Base-by-base conservation (phyloP, 345 rosid genomes). In the Nasturtium officinale region DNA sequence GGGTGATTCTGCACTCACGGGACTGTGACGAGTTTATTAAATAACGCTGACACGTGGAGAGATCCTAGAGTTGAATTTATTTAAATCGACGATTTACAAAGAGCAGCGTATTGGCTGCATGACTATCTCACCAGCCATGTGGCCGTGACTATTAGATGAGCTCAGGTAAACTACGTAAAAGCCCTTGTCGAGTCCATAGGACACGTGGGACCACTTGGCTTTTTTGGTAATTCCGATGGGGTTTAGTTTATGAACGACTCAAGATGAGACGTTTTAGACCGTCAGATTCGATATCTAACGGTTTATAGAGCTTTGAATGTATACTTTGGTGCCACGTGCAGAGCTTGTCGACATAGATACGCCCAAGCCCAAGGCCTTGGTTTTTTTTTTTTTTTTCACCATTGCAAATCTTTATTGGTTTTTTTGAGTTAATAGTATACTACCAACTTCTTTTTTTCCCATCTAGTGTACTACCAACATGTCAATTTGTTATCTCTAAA, bases 71-170 rank as follows among this genome's bases (percentile, higher is more conserved):
- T 0, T 20, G 26, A 20, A 4, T 60, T 5, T n/a, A 1, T 29
- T 43, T 13, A 38, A 9, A 73, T 78, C 74, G 11, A 83, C 82
- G 81, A 56, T 71, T 15, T 0, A 40, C 2, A 66, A 57, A 5
- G 54, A 37, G 64, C 35, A 29, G 30, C 12, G 23, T 5, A 55
- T 62, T 46, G 61, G 65, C 55, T 25, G 71, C 60, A 69, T 77
- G 76, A 20, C 80, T 70, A 76, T 77, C 61, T 55, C 53, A 77
- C 72, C 21, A 64, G 67, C 76, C 75, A 77, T 71, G 80, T 77
- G 80, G 58, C 71, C 23, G 76, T 70, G 71, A 76, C 79, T 61
- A 43, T 52, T 37, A 69, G 74, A 75, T 68, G 58, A 32, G 10
- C 33, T 8, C 11, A 37, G 1, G 28, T 61, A 50, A 66, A 67